These are phyloP conservation scores for Phytophthora melonis DNA, from an alignment of 352 stramenopile species.

Conservation along the genomic window DNA sequence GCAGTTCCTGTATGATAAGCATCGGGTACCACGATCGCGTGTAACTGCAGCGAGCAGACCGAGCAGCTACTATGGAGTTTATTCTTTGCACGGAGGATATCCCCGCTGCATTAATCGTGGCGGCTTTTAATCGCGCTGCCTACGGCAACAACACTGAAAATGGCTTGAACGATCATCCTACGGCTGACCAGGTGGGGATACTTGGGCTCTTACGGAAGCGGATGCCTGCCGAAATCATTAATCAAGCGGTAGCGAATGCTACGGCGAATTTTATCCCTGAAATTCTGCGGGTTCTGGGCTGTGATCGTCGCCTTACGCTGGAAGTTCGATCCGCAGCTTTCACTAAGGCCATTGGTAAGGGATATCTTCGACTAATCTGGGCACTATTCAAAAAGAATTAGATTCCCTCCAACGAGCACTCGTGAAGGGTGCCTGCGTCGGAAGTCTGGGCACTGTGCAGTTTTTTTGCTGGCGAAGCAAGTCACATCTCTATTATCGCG, in stretches of 20 bases:
- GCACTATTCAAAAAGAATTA: not conserved
- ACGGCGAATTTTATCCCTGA: not conserved
- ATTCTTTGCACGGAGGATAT: not conserved
- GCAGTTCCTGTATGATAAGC: too few relatives aligned
- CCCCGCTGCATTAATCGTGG: too few relatives aligned
- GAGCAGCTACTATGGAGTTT: not conserved
- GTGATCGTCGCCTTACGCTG: not conserved
- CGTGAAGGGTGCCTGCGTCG: not conserved
- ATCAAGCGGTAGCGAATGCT: not conserved
- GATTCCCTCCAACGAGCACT: not conserved
- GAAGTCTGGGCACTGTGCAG: not conserved
- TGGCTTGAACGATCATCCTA: not conserved
- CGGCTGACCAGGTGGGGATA: not conserved
- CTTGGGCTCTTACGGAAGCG: not conserved
- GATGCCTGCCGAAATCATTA: not conserved
- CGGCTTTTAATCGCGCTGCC: not conserved
- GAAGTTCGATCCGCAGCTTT: not conserved
- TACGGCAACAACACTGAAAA: not conserved
- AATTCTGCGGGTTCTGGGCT: not conserved
- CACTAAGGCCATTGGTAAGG: not conserved
- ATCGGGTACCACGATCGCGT: too few relatives aligned
- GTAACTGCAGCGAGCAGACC: not conserved
- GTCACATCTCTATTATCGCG: not conserved
- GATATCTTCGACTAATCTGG: not conserved
- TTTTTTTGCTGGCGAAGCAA: not conserved